Evolutionary conservation across 73 alveolate species (phyloP).

Genomic region (Durusdinium trenchii): DNA sequence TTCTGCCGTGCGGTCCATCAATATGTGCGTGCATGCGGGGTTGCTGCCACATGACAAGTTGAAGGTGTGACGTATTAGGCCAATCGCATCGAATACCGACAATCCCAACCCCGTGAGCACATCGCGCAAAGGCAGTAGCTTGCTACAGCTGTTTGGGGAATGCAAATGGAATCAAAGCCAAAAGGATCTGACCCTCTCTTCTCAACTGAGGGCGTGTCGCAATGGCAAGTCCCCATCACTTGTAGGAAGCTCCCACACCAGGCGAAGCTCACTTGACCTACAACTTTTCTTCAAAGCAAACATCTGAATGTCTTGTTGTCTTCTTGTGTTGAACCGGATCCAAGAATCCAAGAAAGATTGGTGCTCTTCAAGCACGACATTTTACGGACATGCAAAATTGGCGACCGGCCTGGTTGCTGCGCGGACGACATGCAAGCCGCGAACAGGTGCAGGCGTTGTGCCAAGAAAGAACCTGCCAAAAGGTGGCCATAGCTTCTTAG

Average conservation of each 20-base stretch:
- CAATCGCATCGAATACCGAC: no score
- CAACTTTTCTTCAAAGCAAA: neutral
- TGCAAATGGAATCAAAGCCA: no score
- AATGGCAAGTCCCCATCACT: slow-evolving; percentile 79
- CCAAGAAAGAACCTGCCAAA: slow-evolving; percentile 41
- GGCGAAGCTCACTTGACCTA: slow-evolving; percentile 80
- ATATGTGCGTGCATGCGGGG: no score
- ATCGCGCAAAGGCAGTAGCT: no score
- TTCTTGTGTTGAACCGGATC: neutral
- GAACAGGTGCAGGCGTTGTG: slow-evolving; percentile 92
- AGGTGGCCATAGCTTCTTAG: neutral
- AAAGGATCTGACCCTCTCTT: no score
- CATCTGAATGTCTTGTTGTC: neutral
- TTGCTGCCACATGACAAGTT: no score
- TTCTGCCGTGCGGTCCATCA: no score
- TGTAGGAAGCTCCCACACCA: slow-evolving; percentile 77
- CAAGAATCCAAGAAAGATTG: neutral
- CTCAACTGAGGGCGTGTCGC: neutral
- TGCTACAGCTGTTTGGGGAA: no score
- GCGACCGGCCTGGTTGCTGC: slow-evolving; percentile 7
- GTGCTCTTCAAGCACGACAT: neutral
- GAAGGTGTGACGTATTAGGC: no score
- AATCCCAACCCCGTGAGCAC: no score
- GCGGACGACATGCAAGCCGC: slow-evolving; percentile 76
- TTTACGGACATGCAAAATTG: neutral